A percentile compares a stretch with the other conserved stretches of the same genome.
Evolutionary conservation across 2,329 filamentous ascomycete genomes (phyloP).

Genomic region (Stachybotrys elegans): DNA sequence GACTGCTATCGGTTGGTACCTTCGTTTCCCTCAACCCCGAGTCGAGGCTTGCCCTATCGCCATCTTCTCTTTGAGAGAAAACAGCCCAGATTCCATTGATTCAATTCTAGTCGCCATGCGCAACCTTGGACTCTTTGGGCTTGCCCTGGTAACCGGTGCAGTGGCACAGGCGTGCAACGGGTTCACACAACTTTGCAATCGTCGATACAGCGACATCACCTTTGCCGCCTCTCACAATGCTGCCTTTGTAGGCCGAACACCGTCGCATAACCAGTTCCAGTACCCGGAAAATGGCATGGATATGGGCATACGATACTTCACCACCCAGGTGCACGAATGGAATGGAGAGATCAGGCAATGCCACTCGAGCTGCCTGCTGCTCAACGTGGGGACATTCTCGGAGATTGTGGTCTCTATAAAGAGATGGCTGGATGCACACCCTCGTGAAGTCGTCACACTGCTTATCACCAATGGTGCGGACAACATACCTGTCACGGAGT

Average conservation of each 20-base stretch:
- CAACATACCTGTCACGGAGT: constrained; percentile 47
- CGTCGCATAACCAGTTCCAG: constrained; percentile 56
- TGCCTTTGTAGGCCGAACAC: constrained; percentile 53
- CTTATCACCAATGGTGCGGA: constrained; percentile 57
- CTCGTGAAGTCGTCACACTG: constrained; percentile 57
- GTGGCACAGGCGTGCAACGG: constrained; percentile 48
- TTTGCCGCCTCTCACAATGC: constrained; percentile 61
- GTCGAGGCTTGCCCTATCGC: too few relatives aligned
- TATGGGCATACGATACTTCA: constrained; percentile 58
- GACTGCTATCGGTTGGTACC: too few relatives aligned
- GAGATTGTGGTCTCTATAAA: constrained; percentile 53
- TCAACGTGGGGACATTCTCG: constrained; percentile 53
- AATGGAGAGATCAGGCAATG: constrained; percentile 52
- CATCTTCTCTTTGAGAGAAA: background rate
- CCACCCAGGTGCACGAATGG: constrained; percentile 56
- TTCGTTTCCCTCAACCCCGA: too few relatives aligned
- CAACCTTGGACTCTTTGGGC: background rate
- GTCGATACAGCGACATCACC: constrained; percentile 55
- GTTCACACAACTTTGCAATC: constrained; percentile 47
- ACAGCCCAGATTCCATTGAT: too few relatives aligned
- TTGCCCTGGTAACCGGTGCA: constrained; percentile 13
- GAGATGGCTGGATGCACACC: constrained; percentile 53
- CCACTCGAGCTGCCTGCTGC: constrained; percentile 56
- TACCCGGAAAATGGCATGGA: constrained; percentile 53
- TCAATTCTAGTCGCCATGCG: too few relatives aligned